phyloP scores from a whole-genome alignment of 2,329 filamentous ascomycete genomes.

The Tolypocladium ophioglossoides region DNA sequence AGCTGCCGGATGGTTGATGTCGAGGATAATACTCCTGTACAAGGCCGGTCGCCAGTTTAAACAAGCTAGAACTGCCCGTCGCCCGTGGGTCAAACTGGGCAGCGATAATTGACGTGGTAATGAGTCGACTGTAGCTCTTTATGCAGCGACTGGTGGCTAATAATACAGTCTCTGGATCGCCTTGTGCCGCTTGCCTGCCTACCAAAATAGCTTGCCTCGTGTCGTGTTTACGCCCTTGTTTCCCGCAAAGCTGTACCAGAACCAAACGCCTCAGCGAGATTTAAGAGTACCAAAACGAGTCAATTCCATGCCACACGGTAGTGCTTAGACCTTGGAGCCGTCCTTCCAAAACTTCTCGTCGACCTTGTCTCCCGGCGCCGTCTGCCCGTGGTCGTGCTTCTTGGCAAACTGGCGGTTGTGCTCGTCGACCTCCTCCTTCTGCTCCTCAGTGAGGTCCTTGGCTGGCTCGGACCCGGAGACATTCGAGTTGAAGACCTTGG shows the following conservation, averaged over 20 bases:
- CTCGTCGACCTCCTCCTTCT: conserved; percentile 44
- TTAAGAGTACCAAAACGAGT: not conserved
- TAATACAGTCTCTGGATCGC: not conserved
- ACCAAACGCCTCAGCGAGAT: not conserved
- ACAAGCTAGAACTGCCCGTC: not conserved
- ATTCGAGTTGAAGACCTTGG: conserved; percentile 41
- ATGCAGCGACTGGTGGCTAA: not conserved
- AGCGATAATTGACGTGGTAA: not conserved
- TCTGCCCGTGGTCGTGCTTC: conserved; percentile 35
- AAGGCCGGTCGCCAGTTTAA: no score
- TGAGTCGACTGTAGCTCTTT: not conserved
- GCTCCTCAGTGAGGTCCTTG: conserved; percentile 33
- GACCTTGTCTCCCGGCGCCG: conserved; percentile 37
- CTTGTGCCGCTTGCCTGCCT: not conserved
- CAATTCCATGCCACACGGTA: not conserved
- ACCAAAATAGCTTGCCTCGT: not conserved
- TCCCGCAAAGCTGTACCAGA: not conserved
- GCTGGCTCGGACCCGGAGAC: conserved; percentile 21
- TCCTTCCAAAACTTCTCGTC: conserved; percentile 42
- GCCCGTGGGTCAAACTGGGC: not conserved
- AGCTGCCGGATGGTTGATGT: no score
- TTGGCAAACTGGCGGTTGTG: conserved; percentile 49
- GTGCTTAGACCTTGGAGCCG: not conserved
- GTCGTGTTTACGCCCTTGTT: not conserved
- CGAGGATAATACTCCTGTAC: no score